Conservation (phyloP, 2,329 filamentous ascomycete species). For the Sarocladium oryzae region DNA sequence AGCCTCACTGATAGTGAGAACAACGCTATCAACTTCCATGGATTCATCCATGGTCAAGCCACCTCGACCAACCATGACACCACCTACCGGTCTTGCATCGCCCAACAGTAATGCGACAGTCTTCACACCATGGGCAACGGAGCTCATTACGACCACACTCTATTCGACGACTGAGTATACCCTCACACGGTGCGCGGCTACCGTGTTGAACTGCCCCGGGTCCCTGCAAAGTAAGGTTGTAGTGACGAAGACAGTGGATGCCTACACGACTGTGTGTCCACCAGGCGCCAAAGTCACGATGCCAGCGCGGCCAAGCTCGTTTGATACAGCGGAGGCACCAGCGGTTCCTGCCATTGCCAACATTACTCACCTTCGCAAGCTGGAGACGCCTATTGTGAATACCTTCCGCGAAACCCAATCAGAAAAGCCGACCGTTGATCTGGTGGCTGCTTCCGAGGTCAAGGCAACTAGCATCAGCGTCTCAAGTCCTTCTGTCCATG, state of each 20-base stretch:
- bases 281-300: background rate
- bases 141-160: background rate
- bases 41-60: background rate
- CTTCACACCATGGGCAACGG: background rate
- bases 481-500: background rate
- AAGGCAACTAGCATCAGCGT: background rate
- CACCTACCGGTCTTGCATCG: background rate
- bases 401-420: background rate
- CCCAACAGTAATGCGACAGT: background rate
- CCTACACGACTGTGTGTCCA: constrained; percentile 1
- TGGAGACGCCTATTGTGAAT: background rate
- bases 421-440: background rate
- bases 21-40: background rate
- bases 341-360: background rate
- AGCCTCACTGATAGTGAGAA: background rate
- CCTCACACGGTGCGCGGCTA: constrained; percentile 1
- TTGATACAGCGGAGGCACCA: background rate
- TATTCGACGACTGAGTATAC: constrained; percentile 4
- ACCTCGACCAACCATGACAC: background rate
- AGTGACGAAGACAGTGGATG: constrained; percentile 7
- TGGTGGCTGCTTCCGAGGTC: background rate
- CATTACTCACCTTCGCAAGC: background rate
- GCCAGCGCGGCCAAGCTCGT: background rate
- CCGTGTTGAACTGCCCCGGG: constrained; percentile 1
- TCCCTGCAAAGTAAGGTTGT: constrained; percentile 1